Evolutionary conservation across 257 asterid genomes (phyloP).

Genomic region (Solanum ossicruentum): DNA sequence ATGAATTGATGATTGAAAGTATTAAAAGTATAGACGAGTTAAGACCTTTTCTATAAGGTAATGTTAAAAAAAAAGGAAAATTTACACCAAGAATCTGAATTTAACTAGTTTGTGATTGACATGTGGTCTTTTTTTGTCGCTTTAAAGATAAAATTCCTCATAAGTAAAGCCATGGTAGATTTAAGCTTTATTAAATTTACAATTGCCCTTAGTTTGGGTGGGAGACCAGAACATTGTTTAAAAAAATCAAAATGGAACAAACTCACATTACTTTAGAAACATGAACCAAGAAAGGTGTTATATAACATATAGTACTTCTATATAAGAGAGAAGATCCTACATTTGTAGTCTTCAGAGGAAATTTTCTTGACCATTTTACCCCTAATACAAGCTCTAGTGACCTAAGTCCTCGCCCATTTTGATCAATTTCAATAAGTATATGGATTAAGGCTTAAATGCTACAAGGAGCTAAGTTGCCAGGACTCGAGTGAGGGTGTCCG

Average conservation of each 20-base stretch:
- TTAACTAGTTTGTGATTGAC: background rate
- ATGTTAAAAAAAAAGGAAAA: background rate
- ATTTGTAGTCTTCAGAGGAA: background rate
- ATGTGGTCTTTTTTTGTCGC: background rate
- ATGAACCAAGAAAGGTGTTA: background rate
- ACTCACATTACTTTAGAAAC: background rate
- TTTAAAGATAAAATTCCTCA: background rate
- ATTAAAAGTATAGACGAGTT: background rate
- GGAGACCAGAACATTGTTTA: background rate
- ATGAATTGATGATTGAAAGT: background rate
- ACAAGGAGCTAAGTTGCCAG: background rate
- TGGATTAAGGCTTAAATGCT: background rate
- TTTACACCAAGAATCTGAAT: background rate
- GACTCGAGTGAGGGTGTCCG: background rate
- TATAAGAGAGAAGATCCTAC: background rate
- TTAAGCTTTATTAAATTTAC: background rate
- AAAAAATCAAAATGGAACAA: background rate
- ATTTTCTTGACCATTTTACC: background rate
- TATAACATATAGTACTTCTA: background rate
- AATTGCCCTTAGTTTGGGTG: background rate
- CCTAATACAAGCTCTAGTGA: background rate
- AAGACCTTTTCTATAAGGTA: background rate
- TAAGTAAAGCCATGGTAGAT: background rate
- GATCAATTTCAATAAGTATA: background rate
- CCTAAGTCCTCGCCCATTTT: background rate